Base-by-base conservation (phyloP, 768 basidiomycete genomes). In the Pholiota molesta region DNA sequence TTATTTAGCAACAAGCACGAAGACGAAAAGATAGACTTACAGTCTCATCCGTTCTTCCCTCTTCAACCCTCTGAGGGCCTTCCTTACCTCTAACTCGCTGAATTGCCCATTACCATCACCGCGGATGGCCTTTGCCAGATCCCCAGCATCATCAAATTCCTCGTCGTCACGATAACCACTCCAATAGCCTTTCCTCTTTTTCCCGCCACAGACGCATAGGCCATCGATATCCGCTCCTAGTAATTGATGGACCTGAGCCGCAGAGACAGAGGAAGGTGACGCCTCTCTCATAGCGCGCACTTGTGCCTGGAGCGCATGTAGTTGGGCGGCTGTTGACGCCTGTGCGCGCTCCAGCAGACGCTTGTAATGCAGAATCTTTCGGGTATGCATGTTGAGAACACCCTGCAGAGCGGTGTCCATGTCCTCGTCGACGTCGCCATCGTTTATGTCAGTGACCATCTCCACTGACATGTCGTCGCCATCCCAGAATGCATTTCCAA, bases 241-340 rank as follows among this genome's bases (percentile, higher is more conserved):
- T 8, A 69, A 52, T 14, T 69, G 68, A 17, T 71, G 62, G 11
- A 62, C 55, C n/a, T 71, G 64, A 23, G 59, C 62, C 14, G 63
- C 62, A 61, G 68, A 65, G 49, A 55, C 62, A 56, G 55, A 64
- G 42, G 68, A 63, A 16, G 65, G 67, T 40, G 73, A 62, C 62
- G 75, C 81, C 13, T 77, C 74, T 45, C 89, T 85, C 31, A 94
- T 77, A 28, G 91, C 78, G 13, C 86, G 80, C 3, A 93, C 78
- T 69, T 95, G 91, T 1, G 92, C 92, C 74, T 94, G 92, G 0
- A 95, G 77, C 0, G 94, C 92, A 68, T 95, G 92, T 1, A 94
- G 78, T 68, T 95, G 94, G 1, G 92, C 88, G 0, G 92, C 91
- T 1, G 89, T 82, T 9, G 87, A 86, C 2, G 89, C 86, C 67